A percentile compares a stretch with the other conserved stretches of the same genome.
Conservation (phyloP, 2,329 filamentous ascomycete species). For the Fusarium coffeatum region DNA sequence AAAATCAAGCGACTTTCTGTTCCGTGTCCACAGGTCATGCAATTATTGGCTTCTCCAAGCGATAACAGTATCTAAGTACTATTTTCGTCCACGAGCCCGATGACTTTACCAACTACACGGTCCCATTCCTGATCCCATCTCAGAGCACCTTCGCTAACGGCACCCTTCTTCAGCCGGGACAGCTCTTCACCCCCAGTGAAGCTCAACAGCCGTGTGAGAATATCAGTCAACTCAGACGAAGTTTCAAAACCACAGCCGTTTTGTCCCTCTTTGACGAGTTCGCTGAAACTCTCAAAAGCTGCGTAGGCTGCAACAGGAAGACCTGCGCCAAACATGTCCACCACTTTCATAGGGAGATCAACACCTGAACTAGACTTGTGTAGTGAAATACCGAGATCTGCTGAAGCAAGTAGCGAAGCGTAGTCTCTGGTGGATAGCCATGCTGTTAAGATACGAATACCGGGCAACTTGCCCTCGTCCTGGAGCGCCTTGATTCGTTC, state of each 20-base stretch:
- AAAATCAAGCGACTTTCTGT: constrained; percentile 12
- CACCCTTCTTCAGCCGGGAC: constrained; percentile 72
- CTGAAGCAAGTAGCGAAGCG: constrained; percentile 82
- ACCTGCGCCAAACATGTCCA: constrained; percentile 98
- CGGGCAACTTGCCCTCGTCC: constrained; percentile 70
- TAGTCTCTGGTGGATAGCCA: constrained; percentile 91
- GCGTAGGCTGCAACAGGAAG: constrained; percentile 90
- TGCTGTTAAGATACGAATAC: constrained; percentile 79
- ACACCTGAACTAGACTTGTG: constrained; percentile 96
- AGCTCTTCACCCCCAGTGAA: constrained; percentile 65
- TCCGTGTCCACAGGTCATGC: not conserved
- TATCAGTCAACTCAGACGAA: constrained; percentile 70
- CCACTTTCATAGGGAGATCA: constrained; percentile 98
- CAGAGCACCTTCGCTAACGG: constrained; percentile 76
- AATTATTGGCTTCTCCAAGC: not conserved
- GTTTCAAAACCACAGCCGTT: constrained; percentile 90
- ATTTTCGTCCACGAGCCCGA: constrained; percentile 60
- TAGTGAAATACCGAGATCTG: constrained; percentile 89
- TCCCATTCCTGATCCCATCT: constrained; percentile 97
- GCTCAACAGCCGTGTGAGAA: constrained; percentile 73
- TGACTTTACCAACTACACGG: constrained; percentile 77
- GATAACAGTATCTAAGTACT: constrained; percentile 19
- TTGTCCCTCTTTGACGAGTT: constrained; percentile 86
- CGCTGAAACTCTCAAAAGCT: constrained; percentile 86
- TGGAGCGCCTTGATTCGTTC: constrained; percentile 71